These are phyloP conservation scores for Tolypocladium cylindrosporum DNA, from an alignment of 2,329 filamentous ascomycete species.

Conservation along the genomic window DNA sequence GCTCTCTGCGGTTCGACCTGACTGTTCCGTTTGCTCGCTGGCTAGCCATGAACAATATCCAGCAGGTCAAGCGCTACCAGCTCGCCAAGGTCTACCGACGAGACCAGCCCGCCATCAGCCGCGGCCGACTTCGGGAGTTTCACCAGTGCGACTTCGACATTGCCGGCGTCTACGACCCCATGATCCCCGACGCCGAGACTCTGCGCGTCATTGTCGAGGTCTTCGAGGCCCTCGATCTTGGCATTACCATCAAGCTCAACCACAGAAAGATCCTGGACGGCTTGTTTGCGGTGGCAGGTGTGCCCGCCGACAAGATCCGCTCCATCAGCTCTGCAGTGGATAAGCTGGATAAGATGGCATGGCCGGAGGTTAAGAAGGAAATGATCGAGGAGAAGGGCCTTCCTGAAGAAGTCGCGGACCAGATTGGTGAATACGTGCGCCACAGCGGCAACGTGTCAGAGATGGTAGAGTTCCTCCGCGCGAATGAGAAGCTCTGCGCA, in stretches of 20 bases:
- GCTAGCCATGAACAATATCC: conserved; percentile 83
- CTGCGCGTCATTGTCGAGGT: conserved; percentile 77
- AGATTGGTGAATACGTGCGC: conserved; percentile 77
- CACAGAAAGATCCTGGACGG: conserved; percentile 91
- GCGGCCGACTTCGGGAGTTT: conserved; percentile 90
- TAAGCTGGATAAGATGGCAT: conserved; percentile 89
- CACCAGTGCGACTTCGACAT: conserved; percentile 98
- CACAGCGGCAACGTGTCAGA: conserved; percentile 61
- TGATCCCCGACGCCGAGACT: conserved; percentile 89
- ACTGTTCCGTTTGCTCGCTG: conserved; percentile 88
- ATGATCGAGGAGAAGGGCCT: conserved; percentile 92
- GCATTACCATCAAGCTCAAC: conserved; percentile 86
- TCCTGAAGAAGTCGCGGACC: conserved; percentile 65
- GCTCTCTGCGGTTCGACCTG: conserved; percentile 73
- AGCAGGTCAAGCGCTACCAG: conserved; percentile 87
- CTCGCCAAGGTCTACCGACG: conserved; percentile 70
- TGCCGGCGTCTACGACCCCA: conserved; percentile 76
- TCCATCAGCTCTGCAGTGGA: conserved; percentile 89
- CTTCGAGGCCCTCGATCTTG: conserved; percentile 65
- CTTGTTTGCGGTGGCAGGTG: conserved; percentile 83
- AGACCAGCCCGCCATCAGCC: conserved; percentile 57
- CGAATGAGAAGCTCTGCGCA: conserved; percentile 55
- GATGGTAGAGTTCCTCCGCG: conserved; percentile 59
- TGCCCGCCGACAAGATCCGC: conserved; percentile 77
- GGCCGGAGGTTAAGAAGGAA: conserved; percentile 81